Evolutionary conservation across 1,284 basidiomycete genomes (phyloP), one percentile per base, ranked within the genome.

Genomic region (Papiliotrema fonsecae): DNA sequence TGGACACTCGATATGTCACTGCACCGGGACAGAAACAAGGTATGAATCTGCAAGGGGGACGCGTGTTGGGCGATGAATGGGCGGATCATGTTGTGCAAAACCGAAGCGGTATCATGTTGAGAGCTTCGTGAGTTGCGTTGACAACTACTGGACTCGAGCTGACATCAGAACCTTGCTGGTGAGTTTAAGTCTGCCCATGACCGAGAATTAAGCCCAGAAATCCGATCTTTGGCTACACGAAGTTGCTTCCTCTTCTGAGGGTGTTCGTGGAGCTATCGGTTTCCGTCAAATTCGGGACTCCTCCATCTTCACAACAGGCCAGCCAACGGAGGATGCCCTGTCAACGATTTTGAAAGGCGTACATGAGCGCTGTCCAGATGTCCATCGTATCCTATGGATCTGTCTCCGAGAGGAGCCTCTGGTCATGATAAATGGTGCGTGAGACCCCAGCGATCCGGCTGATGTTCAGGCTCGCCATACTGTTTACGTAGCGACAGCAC

Each of bases 381-480:
- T 83, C 0, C 77, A 78, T 10, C 79, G 79, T 35, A 81, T 94
- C 24, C 79, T 90, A 10, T 98, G 94, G 96, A 83, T 98, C 50
- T 93, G 92, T 22, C 75, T 98, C 28, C 79, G 93, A 18, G 91
- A 92, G 54, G 94, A 98, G 69, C 94, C 94, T 0, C 81, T 98
- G 45, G 88, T 97, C 1, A 72, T 73, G 67, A 83, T 98, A 64
- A 96, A 97, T 60, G 73, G 73, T 62, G 50, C 64, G 61, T 18
- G 30, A 16, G 9, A 34, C 21, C 32, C 44, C 11, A n/a, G 6
- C 27, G n/a, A 44, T 16, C 19, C n/a, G 6, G 39, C 54, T 51
- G 14, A 52, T 25, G 9, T 19, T 16, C 51, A 70, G 69, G 69
- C 6, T 68, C 70, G 1, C 70, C 70, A 6, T 72, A 69, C 56